Base-by-base conservation (phyloP, 257 asterid species). In the Pogostemon cablin region DNA sequence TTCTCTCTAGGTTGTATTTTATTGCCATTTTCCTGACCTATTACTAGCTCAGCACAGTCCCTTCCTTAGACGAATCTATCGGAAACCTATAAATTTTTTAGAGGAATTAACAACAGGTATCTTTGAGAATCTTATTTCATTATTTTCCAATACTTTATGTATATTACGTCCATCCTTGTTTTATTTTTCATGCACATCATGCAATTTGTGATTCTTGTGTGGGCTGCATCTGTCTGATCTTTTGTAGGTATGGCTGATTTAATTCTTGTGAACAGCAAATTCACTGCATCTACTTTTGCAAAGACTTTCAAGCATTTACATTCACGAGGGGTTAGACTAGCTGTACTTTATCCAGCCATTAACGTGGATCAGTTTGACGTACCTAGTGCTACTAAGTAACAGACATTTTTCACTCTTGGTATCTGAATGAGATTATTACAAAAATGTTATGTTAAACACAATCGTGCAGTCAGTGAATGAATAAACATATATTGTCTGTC, bases 21-120 rank as follows among this genome's bases (percentile, higher is more conserved):
- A 95, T 72, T 95, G 99, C 82, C 99, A 95, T 85, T 95, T 95
- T 81, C 99, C 99, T 4, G 98, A 95, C 83, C 81, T 95, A 59
- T 79, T 95, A 48, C 81, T 95, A 38, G 96, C 98, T 65, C 93
- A 91, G 76, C 99, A 86, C 80, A 87, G 91, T 6, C 88, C 98
- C 69, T 39, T 74, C 34, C 88, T 91, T 70, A 74, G 93, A 83
- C 89, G 87, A 85, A 81, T 95, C n/a, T 95, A 95, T 71, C 95
- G 98, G 68, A 80, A 72, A 67, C 99, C 98, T 40, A 86, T 95
- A 56, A 97, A 95, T 74, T 81, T 68, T 74, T 6, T 95, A 63
- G 99, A 95, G 82, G 96, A 95, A 81, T 76, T 84, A 42, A 91
- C 99, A 32, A 95, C 97, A 85, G 99, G 99, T 95, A 39, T 56